These are phyloP conservation scores for Bolboschoenoplectus hybrid DNA, from an alignment of 202 grass and related monocot species.

Conservation along the genomic window DNA sequence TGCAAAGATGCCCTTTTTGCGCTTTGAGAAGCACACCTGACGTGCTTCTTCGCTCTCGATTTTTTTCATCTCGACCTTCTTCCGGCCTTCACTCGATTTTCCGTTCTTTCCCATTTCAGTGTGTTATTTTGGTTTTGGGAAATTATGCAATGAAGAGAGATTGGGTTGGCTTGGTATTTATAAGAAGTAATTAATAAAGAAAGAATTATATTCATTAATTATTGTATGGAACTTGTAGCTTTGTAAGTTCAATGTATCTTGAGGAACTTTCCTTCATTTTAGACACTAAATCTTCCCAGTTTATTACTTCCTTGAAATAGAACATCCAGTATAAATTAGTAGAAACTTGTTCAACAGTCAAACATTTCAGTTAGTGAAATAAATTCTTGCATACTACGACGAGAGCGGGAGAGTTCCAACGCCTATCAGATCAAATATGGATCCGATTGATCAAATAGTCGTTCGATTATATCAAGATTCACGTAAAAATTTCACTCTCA, in stretches of 20 bases:
- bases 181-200: not conserved
- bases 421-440: no score
- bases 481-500: no score
- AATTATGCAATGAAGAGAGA: not conserved
- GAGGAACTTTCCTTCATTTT: not conserved
- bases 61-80: slow-evolving; percentile 37
- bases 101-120: not conserved
- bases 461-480: no score
- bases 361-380: not conserved
- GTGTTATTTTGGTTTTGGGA: not conserved
- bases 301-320: not conserved
- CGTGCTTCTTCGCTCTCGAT: slow-evolving; percentile 12
- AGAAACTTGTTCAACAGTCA: not conserved
- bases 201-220: not conserved
- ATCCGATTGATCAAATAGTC: no score
- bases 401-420: no score
- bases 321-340: not conserved
- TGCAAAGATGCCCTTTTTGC: slow-evolving; percentile 37
- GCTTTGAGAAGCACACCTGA: slow-evolving; percentile 43
- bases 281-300: not conserved
- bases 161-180: not conserved
- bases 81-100: not conserved
- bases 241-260: not conserved
- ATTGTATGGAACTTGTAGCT: not conserved
- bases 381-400: not conserved